Evolutionary conservation across 257 asterid genomes (phyloP), one percentile per base, ranked within the genome.

Genomic region (Misopates orontium): DNA sequence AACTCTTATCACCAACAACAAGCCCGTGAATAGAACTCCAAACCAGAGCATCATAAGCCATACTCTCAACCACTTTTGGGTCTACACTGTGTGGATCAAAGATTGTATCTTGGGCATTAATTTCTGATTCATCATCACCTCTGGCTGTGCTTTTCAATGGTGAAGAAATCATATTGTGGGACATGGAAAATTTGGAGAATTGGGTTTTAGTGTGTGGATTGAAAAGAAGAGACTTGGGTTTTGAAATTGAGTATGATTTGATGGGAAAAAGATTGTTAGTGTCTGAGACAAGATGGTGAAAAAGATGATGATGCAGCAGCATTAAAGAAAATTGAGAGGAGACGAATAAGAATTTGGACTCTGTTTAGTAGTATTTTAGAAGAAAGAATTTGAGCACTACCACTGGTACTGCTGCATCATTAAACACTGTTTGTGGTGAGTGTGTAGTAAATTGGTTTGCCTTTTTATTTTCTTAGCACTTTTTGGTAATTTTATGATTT

Each of bases 1-100:
- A 86, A 67, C 79, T 79, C 66, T 86, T 78, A 69, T 88, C 96
- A 40, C 99, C 99, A 63, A 90, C 95, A 74, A 94, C 55, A 74
- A 93, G 96, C 17, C 99, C 99, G 47, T 75, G 85, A 67, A 93
- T 89, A 66, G 99, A 88, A 68, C 92, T 80, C 95, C 95, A 90
- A 45, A 93, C 97, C 71, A 93, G 73, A 70, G 97, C 96, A 69
- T 87, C 95, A 54, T 86, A 87, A 58, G 66, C 85, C 68, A 93
- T 74, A 62, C 78, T 72, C 78, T 90, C 76, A 70, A 86, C 62
- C 92, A 93, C 76, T 39, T 69, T 82, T 1, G 79, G 63, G 41
- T 86, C 83, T 56, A 90, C 60, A 39, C 57, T 56, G 73, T 82
- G 95, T 75, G 90, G 95, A 90, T 90, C 84, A 74, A 81, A 68